Evolutionary conservation across 106 monocot genomes (phyloP).

Genomic region (Cymbidium sinense): DNA sequence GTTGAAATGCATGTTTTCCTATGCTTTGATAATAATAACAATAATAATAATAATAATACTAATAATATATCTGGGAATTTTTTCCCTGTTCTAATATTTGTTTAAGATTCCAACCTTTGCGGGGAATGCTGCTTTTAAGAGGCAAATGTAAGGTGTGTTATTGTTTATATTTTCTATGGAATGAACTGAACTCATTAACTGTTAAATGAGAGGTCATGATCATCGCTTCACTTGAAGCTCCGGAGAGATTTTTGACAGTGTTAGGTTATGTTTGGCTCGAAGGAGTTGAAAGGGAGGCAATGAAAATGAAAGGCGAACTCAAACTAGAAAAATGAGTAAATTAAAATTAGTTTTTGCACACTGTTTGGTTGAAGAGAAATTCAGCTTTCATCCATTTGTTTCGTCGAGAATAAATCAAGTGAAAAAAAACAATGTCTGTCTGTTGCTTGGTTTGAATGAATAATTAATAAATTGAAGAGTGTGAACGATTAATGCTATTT

Average conservation of each 20-base stretch:
- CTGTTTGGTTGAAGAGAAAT: too few relatives aligned
- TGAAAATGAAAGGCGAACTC: background rate
- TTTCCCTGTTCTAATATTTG: background rate
- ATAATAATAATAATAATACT: background rate
- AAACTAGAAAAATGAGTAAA: background rate
- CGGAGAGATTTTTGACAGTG: too few relatives aligned
- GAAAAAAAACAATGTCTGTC: too few relatives aligned
- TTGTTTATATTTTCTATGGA: background rate
- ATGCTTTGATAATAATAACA: background rate
- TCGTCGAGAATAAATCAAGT: too few relatives aligned
- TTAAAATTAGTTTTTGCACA: background rate
- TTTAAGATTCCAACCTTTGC: background rate
- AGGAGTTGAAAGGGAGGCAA: background rate
- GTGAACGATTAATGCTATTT: too few relatives aligned
- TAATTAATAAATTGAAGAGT: too few relatives aligned
- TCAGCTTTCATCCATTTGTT: too few relatives aligned
- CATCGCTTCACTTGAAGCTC: background rate
- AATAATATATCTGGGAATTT: too few relatives aligned
- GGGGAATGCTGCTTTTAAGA: background rate
- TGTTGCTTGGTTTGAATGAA: too few relatives aligned
- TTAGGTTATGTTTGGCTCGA: too few relatives aligned
- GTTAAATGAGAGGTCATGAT: background rate
- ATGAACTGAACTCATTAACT: background rate
- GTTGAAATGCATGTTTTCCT: background rate
- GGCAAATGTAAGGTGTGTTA: background rate